phyloP scores from a whole-genome alignment of 2,329 filamentous ascomycete species.

The Colletotrichum sp. region DNA sequence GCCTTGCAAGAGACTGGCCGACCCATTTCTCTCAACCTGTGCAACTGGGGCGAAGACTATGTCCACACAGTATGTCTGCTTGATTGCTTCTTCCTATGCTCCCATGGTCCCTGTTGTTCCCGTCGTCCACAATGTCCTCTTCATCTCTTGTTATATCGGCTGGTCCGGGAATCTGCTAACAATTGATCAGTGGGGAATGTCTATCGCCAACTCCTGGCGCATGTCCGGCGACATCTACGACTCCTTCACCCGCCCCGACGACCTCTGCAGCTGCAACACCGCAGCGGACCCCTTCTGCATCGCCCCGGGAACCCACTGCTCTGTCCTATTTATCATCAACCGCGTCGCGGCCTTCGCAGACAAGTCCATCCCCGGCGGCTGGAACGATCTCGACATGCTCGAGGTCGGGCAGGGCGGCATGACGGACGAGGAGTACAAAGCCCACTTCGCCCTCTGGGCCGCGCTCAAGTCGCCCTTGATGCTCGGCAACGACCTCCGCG shows the following conservation, averaged over 20 bases:
- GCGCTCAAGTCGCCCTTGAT: constrained; percentile 51
- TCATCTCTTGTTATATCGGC: neutral
- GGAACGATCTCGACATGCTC: constrained; percentile 46
- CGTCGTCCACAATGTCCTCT: neutral
- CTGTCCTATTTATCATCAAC: constrained; percentile 31
- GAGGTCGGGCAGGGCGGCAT: constrained; percentile 43
- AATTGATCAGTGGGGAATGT: constrained; percentile 28
- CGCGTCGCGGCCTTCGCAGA: constrained; percentile 25
- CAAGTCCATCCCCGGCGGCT: constrained; percentile 20
- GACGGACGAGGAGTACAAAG: constrained; percentile 42
- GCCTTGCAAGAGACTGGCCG: constrained; percentile 36
- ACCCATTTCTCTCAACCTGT: constrained; percentile 36
- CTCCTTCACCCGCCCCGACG: constrained; percentile 35
- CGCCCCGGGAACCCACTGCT: constrained; percentile 29
- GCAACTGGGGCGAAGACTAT: constrained; percentile 39
- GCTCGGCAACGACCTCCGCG: constrained; percentile 43
- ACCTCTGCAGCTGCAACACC: constrained; percentile 34
- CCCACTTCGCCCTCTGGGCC: constrained; percentile 52
- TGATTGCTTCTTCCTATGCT: neutral
- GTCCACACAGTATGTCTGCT: constrained; percentile 13
- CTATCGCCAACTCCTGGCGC: constrained; percentile 36
- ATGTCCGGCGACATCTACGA: constrained; percentile 39
- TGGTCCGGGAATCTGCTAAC: constrained; percentile 2
- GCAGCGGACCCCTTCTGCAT: constrained; percentile 27
- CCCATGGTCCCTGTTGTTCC: neutral